Conservation (phyloP, 2,329 filamentous ascomycete genomes). For the Hawksworthiomyces lignivorus region DNA sequence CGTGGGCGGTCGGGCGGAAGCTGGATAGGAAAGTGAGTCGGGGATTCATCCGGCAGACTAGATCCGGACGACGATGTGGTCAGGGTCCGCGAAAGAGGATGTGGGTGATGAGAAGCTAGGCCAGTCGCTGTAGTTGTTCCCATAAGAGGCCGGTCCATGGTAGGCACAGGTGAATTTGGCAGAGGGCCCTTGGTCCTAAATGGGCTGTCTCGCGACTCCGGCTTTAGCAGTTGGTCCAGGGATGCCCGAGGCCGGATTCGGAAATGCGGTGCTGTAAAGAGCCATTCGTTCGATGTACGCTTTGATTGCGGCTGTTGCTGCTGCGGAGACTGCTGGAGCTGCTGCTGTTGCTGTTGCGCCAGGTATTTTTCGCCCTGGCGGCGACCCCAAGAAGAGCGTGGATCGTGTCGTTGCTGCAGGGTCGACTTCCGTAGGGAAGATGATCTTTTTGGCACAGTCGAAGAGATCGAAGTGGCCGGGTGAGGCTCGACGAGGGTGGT, state of each 20-base stretch:
- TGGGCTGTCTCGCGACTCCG: conserved; percentile 53
- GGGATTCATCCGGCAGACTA: conserved; percentile 66
- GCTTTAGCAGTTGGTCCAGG: conserved; percentile 67
- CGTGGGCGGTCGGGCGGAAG: conserved; percentile 45
- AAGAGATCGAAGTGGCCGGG: conserved; percentile 15
- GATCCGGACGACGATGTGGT: conserved; percentile 82
- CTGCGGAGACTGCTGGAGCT: conserved; percentile 29
- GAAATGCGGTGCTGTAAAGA: conserved; percentile 44
- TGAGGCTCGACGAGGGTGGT: too few relatives aligned
- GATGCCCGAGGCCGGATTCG: conserved; percentile 66
- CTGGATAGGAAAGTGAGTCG: conserved; percentile 51
- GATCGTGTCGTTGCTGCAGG: conserved; percentile 71
- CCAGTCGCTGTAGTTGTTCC: background rate
- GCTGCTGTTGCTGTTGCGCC: conserved; percentile 35
- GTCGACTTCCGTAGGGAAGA: conserved; percentile 81
- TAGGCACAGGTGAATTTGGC: conserved; percentile 46
- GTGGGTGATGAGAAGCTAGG: conserved; percentile 45
- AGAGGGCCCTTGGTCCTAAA: conserved; percentile 50
- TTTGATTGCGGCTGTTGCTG: conserved; percentile 7
- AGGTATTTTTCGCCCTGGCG: conserved; percentile 50
- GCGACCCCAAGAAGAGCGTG: conserved; percentile 56
- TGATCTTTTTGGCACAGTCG: conserved; percentile 54
- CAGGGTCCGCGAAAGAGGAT: conserved; percentile 79
- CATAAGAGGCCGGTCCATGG: conserved; percentile 29
- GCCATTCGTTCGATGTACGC: conserved; percentile 11